A percentile compares a stretch with the other conserved stretches of the same genome.
Evolutionary conservation across 768 basidiomycete species (phyloP).

Genomic region (Pisolithus microcarpus): DNA sequence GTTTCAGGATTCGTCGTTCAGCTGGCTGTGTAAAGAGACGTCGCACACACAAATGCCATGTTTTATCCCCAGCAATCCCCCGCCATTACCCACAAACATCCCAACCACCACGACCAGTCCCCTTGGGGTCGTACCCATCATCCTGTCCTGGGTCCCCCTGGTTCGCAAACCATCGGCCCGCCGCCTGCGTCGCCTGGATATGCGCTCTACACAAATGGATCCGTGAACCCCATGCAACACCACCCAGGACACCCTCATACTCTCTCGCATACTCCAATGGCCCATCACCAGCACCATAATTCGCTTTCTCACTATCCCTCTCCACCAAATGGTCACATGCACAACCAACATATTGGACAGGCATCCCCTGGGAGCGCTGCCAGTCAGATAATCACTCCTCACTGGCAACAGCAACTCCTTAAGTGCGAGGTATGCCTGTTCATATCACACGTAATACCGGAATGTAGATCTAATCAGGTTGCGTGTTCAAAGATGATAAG

Average conservation of each 20-base stretch:
- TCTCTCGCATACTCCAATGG: slow-evolving; percentile 41
- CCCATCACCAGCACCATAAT: slow-evolving; percentile 73
- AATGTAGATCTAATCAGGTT: slow-evolving; percentile 14
- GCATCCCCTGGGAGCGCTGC: slow-evolving; percentile 49
- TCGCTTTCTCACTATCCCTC: slow-evolving; percentile 74
- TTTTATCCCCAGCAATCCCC: slow-evolving; percentile 84
- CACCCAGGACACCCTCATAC: slow-evolving; percentile 53
- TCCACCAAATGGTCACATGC: slow-evolving; percentile 63
- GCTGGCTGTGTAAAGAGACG: slow-evolving; percentile 4
- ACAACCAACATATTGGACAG: slow-evolving; percentile 51
- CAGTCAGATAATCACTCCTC: slow-evolving; percentile 64
- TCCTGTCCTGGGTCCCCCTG: slow-evolving; percentile 41
- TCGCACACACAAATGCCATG: slow-evolving; percentile 46
- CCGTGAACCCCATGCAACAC: slow-evolving; percentile 52
- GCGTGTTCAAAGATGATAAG: slow-evolving; percentile 60
- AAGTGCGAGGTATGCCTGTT: slow-evolving; percentile 75
- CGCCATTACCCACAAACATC: slow-evolving; percentile 69
- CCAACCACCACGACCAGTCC: slow-evolving; percentile 68
- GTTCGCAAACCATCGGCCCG: slow-evolving; percentile 42
- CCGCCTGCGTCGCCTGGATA: slow-evolving; percentile 71
- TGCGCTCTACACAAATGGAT: slow-evolving; percentile 68
- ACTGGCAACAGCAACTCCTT: slow-evolving; percentile 91
- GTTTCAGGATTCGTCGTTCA: neutral
- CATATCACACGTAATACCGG: slow-evolving; percentile 12
- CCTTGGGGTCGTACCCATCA: slow-evolving; percentile 64